These are phyloP conservation scores for Xylariales sp. DNA, from an alignment of 2,329 filamentous ascomycete species.

Conservation along the genomic window DNA sequence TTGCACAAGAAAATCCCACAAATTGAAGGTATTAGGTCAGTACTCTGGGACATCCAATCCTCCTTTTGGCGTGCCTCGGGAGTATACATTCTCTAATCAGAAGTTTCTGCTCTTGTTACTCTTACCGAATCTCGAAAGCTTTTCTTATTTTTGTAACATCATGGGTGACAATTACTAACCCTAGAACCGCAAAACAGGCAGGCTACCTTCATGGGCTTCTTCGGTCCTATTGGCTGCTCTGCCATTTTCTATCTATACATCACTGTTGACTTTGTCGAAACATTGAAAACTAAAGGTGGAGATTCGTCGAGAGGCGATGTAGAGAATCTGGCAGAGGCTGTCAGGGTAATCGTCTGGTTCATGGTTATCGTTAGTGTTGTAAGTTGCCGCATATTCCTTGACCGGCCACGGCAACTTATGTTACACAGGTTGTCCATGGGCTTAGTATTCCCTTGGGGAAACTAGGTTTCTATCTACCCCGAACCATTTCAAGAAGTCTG, in stretches of 20 bases:
- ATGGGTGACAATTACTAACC: too few species aligned
- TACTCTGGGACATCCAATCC: too few species aligned
- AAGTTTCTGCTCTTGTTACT: too few species aligned
- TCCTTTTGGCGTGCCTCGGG: too few species aligned
- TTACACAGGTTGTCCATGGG: constrained; percentile 76
- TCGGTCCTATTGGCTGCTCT: constrained; percentile 90
- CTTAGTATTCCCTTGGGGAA: constrained; percentile 83
- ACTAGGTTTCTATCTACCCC: constrained; percentile 70
- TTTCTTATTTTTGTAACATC: too few species aligned
- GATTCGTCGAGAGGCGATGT: constrained; percentile 74
- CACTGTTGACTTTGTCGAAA: constrained; percentile 77
- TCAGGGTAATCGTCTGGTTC: constrained; percentile 86
- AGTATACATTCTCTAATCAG: too few species aligned
- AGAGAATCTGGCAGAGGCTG: constrained; percentile 70
- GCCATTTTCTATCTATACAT: constrained; percentile 92
- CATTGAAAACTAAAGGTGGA: constrained; percentile 62
- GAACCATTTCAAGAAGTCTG: constrained; percentile 68
- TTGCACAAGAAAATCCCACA: constrained; percentile 82
- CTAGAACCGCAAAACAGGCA: constrained; percentile 58
- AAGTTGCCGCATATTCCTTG: constrained; percentile 52
- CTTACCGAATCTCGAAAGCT: too few species aligned
- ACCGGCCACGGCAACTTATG: constrained; percentile 15
- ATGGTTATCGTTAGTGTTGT: constrained; percentile 84
- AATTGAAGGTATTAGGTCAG: constrained; percentile 70
- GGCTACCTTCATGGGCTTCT: constrained; percentile 89